phyloP scores from a whole-genome alignment of 495 filamentous ascomycete genomes.

The Penicillium lividum region DNA sequence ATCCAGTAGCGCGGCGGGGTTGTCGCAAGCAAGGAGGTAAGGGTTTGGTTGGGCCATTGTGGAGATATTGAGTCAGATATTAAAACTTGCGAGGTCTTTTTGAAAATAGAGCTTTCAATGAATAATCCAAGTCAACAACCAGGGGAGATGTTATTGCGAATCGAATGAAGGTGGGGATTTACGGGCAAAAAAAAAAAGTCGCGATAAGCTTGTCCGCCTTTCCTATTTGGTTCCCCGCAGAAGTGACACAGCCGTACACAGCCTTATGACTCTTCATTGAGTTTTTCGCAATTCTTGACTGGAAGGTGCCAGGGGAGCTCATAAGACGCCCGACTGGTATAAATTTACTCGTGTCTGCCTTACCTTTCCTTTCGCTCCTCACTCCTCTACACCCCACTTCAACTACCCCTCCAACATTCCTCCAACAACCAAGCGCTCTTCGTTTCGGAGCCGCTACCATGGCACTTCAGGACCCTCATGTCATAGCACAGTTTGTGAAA shows the following conservation, averaged over 20 bases:
- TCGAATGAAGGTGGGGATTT: background rate
- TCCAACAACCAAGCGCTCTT: background rate
- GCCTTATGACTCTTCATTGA: slow-evolving; percentile 14
- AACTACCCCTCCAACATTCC: slow-evolving; percentile 15
- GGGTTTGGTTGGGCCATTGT: slow-evolving; percentile 63
- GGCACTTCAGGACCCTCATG: slow-evolving; percentile 58
- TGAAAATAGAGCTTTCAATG: background rate
- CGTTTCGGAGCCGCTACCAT: background rate
- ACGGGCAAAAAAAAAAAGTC: slow-evolving; percentile 14
- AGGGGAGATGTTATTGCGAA: no score
- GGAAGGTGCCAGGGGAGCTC: background rate
- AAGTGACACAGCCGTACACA: slow-evolving; percentile 17
- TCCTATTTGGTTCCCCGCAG: slow-evolving; percentile 30
- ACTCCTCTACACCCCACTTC: background rate
- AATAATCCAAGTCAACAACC: background rate
- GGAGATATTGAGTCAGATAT: slow-evolving; percentile 15
- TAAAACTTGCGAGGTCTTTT: slow-evolving; percentile 5
- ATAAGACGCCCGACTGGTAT: background rate
- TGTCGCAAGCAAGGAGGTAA: slow-evolving; percentile 78
- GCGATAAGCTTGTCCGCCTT: slow-evolving; percentile 22
- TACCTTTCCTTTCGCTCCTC: background rate
- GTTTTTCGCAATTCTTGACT: background rate
- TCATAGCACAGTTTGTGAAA: slow-evolving; percentile 59
- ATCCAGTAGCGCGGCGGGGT: slow-evolving; percentile 61
- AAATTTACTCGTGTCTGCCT: background rate